Conservation (phyloP, 345 rosid species). For the Durio zibethinus region DNA sequence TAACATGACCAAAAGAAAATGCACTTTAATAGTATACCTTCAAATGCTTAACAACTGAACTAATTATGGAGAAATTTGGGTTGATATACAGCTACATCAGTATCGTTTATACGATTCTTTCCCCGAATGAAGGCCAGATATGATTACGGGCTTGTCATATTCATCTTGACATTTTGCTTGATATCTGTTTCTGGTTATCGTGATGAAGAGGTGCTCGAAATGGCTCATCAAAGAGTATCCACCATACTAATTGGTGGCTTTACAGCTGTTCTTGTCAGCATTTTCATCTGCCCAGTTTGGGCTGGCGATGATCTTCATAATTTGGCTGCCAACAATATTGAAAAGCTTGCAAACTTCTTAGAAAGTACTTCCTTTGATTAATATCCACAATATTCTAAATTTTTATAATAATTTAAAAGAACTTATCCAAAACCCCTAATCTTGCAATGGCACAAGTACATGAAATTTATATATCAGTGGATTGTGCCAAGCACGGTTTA, state of each 20-base stretch:
- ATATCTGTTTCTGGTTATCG: constrained; percentile 32
- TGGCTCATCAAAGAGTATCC: constrained; percentile 26
- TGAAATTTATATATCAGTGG: too few species aligned
- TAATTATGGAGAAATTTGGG: too few species aligned
- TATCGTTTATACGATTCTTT: constrained; percentile 9
- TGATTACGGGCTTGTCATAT: constrained; percentile 40
- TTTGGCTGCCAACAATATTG: constrained; percentile 14
- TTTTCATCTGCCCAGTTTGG: constrained; percentile 29
- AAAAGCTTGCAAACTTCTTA: constrained; percentile 29
- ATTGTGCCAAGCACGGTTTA: too few species aligned
- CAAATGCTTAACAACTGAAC: too few species aligned
- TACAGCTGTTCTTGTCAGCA: background rate
- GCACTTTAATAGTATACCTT: too few species aligned
- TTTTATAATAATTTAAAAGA: too few species aligned
- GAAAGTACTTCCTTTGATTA: constrained; percentile 19
- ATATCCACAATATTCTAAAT: too few species aligned
- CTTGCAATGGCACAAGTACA: too few species aligned
- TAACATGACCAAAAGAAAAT: too few species aligned
- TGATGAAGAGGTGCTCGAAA: constrained; percentile 5
- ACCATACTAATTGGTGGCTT: constrained; percentile 34
- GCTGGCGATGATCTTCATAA: constrained; percentile 31
- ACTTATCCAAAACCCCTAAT: too few species aligned
- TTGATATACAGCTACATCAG: too few species aligned
- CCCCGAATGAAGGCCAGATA: constrained; percentile 40
- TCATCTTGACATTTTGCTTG: constrained; percentile 41